A percentile compares a stretch with the other conserved stretches of the same genome.
phyloP scores from a whole-genome alignment of 2,329 filamentous ascomycete genomes.

The Madurella fahalii region DNA sequence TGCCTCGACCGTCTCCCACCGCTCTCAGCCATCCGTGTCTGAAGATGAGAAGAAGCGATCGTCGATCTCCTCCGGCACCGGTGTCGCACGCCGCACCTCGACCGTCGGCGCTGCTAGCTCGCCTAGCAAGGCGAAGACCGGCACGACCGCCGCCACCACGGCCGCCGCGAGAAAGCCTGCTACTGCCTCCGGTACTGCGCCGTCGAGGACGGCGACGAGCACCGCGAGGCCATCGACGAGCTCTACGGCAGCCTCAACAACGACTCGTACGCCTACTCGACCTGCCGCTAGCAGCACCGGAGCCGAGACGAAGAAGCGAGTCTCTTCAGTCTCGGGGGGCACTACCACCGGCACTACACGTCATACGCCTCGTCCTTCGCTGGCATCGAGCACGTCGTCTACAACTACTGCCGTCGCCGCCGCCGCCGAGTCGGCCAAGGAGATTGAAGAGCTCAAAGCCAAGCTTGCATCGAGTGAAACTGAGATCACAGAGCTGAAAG shows the following conservation, averaged over 20 bases:
- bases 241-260: slow-evolving; percentile 34
- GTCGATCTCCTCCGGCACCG: slow-evolving; percentile 18
- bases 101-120: slow-evolving; percentile 24
- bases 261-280: slow-evolving; percentile 33
- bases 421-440: slow-evolving; percentile 46
- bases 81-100: slow-evolving; percentile 33
- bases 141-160: slow-evolving; percentile 29
- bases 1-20: slow-evolving; percentile 30
- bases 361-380: slow-evolving; percentile 41
- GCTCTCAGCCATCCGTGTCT: slow-evolving; percentile 34
- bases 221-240: slow-evolving; percentile 36
- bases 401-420: slow-evolving; percentile 34
- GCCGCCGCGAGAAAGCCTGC: slow-evolving; percentile 35
- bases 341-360: slow-evolving; percentile 36
- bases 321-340: slow-evolving; percentile 47
- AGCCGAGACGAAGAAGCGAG: slow-evolving; percentile 52
- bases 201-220: slow-evolving; percentile 31
- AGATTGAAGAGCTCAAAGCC: slow-evolving; percentile 56
- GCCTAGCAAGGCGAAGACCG: slow-evolving; percentile 22
- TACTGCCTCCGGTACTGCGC: slow-evolving; percentile 31
- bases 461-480: slow-evolving; percentile 56
- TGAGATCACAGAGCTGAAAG: slow-evolving; percentile 54
- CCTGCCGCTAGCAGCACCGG: slow-evolving; percentile 36
- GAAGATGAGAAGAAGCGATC: slow-evolving; percentile 37
- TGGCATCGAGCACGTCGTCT: slow-evolving; percentile 27